Evolutionary conservation across 495 filamentous ascomycete species (phyloP).

Genomic region (Aspergillus egyptiacus): DNA sequence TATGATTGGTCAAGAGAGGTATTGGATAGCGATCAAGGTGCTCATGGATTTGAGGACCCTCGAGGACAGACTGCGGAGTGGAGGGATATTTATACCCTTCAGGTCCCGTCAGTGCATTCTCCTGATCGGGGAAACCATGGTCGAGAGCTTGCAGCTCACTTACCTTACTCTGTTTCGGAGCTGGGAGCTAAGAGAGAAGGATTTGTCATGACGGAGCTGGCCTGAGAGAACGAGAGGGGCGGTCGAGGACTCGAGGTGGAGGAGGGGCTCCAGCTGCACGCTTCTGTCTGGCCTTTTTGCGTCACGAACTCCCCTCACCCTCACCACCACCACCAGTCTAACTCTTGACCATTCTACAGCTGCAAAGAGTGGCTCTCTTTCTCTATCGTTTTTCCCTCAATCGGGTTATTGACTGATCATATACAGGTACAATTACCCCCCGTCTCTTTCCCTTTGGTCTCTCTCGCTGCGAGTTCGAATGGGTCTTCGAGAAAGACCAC

Average conservation of each 20-base stretch:
- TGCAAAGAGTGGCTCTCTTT: too few relatives aligned
- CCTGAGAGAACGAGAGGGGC: background rate
- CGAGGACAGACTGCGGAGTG: constrained; percentile 9
- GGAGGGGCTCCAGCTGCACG: background rate
- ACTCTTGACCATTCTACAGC: too few relatives aligned
- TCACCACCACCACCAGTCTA: too few relatives aligned
- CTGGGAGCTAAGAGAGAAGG: background rate
- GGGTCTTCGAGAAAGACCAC: too few relatives aligned
- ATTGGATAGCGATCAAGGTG: constrained; percentile 29
- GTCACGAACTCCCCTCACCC: too few relatives aligned
- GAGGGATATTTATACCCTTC: constrained; percentile 27
- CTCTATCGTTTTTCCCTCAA: too few relatives aligned
- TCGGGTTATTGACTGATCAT: too few relatives aligned
- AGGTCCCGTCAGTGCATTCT: background rate
- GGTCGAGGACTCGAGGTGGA: background rate
- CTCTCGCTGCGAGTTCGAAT: too few relatives aligned
- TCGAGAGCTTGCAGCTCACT: too few relatives aligned
- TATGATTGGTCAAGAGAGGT: background rate
- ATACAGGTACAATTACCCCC: too few relatives aligned
- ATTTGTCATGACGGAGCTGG: constrained; percentile 20
- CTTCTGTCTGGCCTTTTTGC: constrained; percentile 5
- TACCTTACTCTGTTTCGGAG: too few relatives aligned
- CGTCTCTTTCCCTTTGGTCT: too few relatives aligned
- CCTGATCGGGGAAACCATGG: background rate
- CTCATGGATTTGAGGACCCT: constrained; percentile 30